A percentile compares a stretch with the other conserved stretches of the same genome.
Evolutionary conservation across 2,329 filamentous ascomycete species (phyloP).

Genomic region (Fusarium aywerte): DNA sequence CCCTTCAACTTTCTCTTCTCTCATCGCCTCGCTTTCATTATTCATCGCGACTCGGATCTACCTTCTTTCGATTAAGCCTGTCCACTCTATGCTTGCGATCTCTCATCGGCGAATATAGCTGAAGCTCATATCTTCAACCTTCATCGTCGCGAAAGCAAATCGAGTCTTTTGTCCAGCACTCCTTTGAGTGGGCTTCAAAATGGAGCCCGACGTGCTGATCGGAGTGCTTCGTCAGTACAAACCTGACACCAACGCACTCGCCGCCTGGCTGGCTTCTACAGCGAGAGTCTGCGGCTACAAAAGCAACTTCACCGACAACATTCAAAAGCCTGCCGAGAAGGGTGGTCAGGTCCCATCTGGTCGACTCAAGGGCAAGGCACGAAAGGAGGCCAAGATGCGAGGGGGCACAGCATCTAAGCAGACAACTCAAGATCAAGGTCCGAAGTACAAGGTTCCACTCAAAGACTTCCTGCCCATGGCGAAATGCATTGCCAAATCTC

Average conservation of each 20-base stretch:
- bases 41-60: neutral
- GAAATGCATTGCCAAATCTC: neutral
- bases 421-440: neutral
- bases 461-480: conserved; percentile 10
- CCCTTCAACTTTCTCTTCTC: neutral
- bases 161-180: no score
- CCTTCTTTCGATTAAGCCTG: no score
- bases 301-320: fast-evolving
- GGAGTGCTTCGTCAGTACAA: neutral
- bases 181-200: no score
- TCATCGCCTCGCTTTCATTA: no score
- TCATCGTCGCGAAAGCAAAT: no score
- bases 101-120: no score
- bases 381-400: conserved; percentile 1
- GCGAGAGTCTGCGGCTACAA: neutral
- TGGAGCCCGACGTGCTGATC: neutral
- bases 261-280: neutral
- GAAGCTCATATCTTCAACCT: no score
- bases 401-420: neutral
- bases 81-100: no score
- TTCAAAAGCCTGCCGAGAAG: neutral
- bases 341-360: neutral
- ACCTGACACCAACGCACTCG: neutral
- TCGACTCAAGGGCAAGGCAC: neutral
- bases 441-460: conserved; percentile 1